These are phyloP conservation scores for Candida montana DNA, from an alignment of 805 yeast genomes.

Conservation along the genomic window DNA sequence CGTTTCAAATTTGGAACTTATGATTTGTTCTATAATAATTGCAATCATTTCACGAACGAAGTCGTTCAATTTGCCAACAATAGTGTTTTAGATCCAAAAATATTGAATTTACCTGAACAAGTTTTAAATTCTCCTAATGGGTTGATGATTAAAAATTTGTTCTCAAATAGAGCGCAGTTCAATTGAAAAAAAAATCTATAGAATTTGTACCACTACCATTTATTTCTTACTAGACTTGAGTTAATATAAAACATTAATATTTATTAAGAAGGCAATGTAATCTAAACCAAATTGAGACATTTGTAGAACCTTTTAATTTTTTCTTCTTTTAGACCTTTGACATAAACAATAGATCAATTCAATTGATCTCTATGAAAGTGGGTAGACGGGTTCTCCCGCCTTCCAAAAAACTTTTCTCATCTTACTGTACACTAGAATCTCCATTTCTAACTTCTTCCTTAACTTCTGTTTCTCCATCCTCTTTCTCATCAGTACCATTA, in stretches of 20 bases:
- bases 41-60: slow-evolving; percentile 62
- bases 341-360: neutral
- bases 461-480: neutral
- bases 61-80: slow-evolving; percentile 54
- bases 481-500: neutral
- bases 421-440: too few relatives aligned
- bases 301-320: too few relatives aligned
- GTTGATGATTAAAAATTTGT: slow-evolving; percentile 37
- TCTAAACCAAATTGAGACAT: neutral
- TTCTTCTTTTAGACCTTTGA: neutral
- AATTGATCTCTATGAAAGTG: too few relatives aligned
- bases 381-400: too few relatives aligned
- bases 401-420: too few relatives aligned
- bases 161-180: slow-evolving; percentile 20
- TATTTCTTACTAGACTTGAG: too few relatives aligned
- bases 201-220: too few relatives aligned
- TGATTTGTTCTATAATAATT: slow-evolving; percentile 57
- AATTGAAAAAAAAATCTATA: neutral
- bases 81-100: slow-evolving; percentile 46
- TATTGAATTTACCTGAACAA: slow-evolving; percentile 45
- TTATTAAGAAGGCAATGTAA: too few relatives aligned
- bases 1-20: slow-evolving; percentile 37
- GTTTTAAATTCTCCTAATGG: slow-evolving; percentile 49
- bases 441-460: neutral
- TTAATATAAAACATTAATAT: too few relatives aligned